Evolutionary conservation across 108 stramenopile species (phyloP).

Genomic region (Skeletonema potamos): DNA sequence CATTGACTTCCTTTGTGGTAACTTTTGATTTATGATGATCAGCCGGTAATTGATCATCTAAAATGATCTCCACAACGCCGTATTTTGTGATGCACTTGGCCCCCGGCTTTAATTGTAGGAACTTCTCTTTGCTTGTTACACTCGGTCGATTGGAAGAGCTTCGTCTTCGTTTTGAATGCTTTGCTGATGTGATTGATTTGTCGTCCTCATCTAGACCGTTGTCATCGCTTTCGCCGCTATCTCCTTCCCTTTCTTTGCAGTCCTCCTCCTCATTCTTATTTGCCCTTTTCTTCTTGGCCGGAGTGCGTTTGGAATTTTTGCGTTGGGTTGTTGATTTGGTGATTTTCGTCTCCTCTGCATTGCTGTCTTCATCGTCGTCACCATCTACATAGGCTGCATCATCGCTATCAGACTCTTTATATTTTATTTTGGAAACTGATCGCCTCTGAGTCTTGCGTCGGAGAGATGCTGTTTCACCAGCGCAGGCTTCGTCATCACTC

Average conservation of each 20-base stretch:
- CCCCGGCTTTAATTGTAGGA: slow-evolving; percentile 55
- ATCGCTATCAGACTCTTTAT: neutral
- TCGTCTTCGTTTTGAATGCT: neutral
- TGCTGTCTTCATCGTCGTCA: neutral
- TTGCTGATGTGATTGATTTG: neutral
- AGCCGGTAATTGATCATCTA: slow-evolving; percentile 53
- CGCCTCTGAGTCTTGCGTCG: neutral
- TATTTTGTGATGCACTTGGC: slow-evolving; percentile 52
- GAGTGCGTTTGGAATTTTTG: neutral
- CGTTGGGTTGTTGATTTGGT: slow-evolving; percentile 6
- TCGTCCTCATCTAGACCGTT: slow-evolving; percentile 3
- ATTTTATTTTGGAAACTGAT: neutral
- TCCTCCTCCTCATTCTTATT: neutral
- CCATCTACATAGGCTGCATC: slow-evolving; percentile 6
- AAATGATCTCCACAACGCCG: slow-evolving; percentile 77
- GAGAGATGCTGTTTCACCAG: neutral
- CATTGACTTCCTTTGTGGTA: neutral
- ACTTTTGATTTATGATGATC: slow-evolving; percentile 8
- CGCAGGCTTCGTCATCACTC: neutral
- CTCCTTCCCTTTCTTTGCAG: slow-evolving; percentile 3
- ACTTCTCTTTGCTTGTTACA: neutral
- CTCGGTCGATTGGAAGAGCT: neutral
- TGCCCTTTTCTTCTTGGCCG: neutral
- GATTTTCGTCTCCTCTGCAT: slow-evolving; percentile 1
- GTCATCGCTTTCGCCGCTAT: neutral